phyloP scores from a whole-genome alignment of 1,284 basidiomycete genomes.

The Apiotrichum laibachii region DNA sequence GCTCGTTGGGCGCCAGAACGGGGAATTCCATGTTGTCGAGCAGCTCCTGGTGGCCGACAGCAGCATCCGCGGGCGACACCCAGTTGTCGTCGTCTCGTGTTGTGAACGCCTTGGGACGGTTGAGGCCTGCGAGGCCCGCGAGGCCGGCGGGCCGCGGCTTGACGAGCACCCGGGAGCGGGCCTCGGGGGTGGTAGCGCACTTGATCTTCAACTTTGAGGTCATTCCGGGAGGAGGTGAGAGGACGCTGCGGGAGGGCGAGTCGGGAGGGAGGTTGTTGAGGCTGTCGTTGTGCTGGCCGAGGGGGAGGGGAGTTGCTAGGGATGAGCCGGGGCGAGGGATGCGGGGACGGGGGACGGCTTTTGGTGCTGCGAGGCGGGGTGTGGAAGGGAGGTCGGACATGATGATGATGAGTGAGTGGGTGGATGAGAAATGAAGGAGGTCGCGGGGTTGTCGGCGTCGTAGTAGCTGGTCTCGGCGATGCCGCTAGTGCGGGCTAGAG shows the following conservation, averaged over 20 bases:
- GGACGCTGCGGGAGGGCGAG: slow-evolving; percentile 12
- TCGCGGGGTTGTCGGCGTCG: no score
- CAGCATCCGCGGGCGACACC: not conserved
- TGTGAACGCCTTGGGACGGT: slow-evolving; percentile 4
- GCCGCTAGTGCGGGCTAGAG: no score
- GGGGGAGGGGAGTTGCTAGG: not conserved
- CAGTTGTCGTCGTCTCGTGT: slow-evolving; percentile 9
- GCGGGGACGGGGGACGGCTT: not conserved
- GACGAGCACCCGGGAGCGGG: slow-evolving; percentile 34
- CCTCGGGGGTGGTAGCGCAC: slow-evolving; percentile 44
- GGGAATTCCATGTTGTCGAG: slow-evolving; percentile 18
- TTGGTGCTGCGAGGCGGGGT: not conserved
- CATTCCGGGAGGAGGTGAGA: slow-evolving; percentile 5
- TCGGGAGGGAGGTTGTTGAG: slow-evolving; percentile 12
- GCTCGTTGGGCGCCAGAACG: slow-evolving; percentile 52
- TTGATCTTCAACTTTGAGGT: slow-evolving; percentile 41
- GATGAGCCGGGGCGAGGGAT: not conserved
- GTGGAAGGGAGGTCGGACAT: not conserved
- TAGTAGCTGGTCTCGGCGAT: no score
- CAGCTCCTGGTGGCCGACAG: slow-evolving; percentile 13
- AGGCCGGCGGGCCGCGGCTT: slow-evolving; percentile 16
- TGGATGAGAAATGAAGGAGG: no score
- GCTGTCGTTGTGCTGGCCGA: slow-evolving; percentile 16
- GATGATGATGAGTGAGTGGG: not conserved
- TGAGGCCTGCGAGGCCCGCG: not conserved